Base-by-base conservation (phyloP, 352 stramenopile genomes). In the Globisporangium irregulare region DNA sequence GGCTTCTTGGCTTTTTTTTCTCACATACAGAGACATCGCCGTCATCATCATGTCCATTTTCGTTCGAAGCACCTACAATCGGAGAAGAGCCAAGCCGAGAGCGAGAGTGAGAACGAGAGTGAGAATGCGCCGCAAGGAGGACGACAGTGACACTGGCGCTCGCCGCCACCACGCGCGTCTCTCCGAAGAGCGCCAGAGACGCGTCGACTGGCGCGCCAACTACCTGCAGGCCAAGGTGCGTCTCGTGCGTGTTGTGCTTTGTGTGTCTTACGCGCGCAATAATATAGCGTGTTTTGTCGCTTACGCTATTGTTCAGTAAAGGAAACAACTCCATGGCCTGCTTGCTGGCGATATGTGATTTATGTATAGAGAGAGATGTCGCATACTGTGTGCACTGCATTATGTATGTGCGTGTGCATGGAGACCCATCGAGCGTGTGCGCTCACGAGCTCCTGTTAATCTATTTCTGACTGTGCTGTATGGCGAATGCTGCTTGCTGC, bases 171-270 rank as follows among this genome's bases (percentile, higher is more conserved):
- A 10, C 50, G 7, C 25, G n/a, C 53, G 25, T 2, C 5, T 4
- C 2, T 38, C 20, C 15, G 53, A 24, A 4, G 50, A 72, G 64
- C 71, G 73, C 57, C 15, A 69, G 24, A 15, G 67, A 10, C 46
- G 59, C 12, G 69, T 71, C 41, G 58, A 71, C 54, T 82, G 75
- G 73, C 73, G 73, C 62, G 73, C 75, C 32, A 84, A 81, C 57
- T 69, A 78, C 43, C 70, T 81, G 66, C 76, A 86, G 70, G 61
- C 82, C 1, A 73, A 86, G 79, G 79, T 84, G 48, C 27, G 58
- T 43, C 27, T 29, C 29, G 15, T 38, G 18, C 27, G 12, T 32
- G 12, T 15, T 4, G 36, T 43, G 36, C 24, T 29, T 32, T 48
- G 24, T 22, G 8, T n/a, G 41, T 27, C 27, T 9, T 48, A 4